Percentiles rank a stretch among this genome's conserved stretches.
phyloP scores from a whole-genome alignment of 805 yeast species.

The Cyberlindnera nakhonratchasimensis region DNA sequence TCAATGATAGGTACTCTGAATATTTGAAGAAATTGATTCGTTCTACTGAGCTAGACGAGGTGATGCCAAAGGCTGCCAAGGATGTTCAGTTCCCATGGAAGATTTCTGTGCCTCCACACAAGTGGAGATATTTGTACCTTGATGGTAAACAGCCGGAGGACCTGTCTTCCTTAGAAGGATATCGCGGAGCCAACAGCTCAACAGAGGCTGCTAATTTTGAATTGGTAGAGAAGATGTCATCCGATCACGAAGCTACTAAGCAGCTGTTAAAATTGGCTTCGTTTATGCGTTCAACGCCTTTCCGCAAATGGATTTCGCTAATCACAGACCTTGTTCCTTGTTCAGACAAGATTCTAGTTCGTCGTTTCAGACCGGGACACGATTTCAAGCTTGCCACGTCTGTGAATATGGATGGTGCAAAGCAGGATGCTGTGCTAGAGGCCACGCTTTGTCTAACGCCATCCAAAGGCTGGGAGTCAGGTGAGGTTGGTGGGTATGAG shows the following conservation, averaged over 20 bases:
- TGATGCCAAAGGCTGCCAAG: slow-evolving; percentile 51
- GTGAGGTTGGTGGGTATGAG: slow-evolving; percentile 95
- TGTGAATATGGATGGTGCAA: slow-evolving; percentile 28
- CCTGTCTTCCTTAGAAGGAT: slow-evolving; percentile 28
- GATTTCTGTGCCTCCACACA: slow-evolving; percentile 89
- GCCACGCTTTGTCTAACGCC: slow-evolving; percentile 85
- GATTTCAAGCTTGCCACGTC: slow-evolving; percentile 90
- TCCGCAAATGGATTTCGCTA: slow-evolving; percentile 62
- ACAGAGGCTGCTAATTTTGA: slow-evolving; percentile 58
- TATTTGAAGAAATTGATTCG: slow-evolving; percentile 47
- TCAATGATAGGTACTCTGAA: slow-evolving; percentile 52
- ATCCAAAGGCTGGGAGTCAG: slow-evolving; percentile 75
- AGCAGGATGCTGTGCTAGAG: slow-evolving; percentile 52
- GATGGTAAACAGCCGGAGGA: slow-evolving; percentile 53
- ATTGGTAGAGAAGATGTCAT: slow-evolving; percentile 26
- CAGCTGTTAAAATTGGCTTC: slow-evolving; percentile 51
- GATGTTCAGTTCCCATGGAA: slow-evolving; percentile 79
- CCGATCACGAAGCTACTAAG: slow-evolving; percentile 30
- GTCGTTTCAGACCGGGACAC: slow-evolving; percentile 92
- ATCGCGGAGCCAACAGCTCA: slow-evolving; percentile 35
- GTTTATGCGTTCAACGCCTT: slow-evolving; percentile 58
- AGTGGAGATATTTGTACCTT: slow-evolving; percentile 79
- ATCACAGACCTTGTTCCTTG: slow-evolving; percentile 62
- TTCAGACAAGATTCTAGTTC: slow-evolving; percentile 63
- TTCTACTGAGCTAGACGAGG: slow-evolving; percentile 55